Evolutionary conservation across 148 eudicot species (phyloP), one percentile per base, ranked within the genome.

Genomic region (Persicaria tinctoria): DNA sequence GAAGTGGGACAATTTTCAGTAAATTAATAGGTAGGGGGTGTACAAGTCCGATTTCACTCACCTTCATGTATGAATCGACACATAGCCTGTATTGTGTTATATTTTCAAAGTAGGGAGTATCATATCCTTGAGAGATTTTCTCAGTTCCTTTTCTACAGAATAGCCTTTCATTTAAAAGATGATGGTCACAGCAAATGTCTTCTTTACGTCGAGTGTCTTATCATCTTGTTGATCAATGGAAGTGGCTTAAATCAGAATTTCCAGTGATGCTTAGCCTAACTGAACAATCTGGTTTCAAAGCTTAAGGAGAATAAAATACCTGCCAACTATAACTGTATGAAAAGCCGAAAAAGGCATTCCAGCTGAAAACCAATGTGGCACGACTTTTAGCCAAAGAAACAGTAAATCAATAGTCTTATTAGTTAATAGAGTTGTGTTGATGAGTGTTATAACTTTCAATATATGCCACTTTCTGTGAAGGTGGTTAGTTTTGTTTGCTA

Each of bases 231-330:
- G 62, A 14, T 13, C 18, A 56, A 56, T n/a, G 5, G 62, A 56
- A 56, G 62, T 56, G 62, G 62, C 62, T n/a, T 56, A 56, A 56
- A 56, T 56, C 18, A 38, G 46, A 63, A 63, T 12, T 63, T 32
- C n/a, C n/a, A 16, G 48, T 66, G 70, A 0, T 66, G 16, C 68
- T 63, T 32, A 63, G 46, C 68, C 68, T 63, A 27, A 3, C 5
- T 63, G 68, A 64, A 64, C 3, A 32, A 32, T 1, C 41, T 57
- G 20, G 63, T 18, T 57, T 57, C 63, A 57, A 57, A 27, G 17
- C 27, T 60, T 13, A 13, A 14, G 11, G 16, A 60, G 41, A 60
- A 38, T 20, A 8, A 8, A 60, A 5, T 13, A 27, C 6, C 23
- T 60, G 4, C 66, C 17, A 17, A 5, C 5, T 5, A 13, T 60